phyloP scores from a whole-genome alignment of 768 basidiomycete genomes.

The Hortiboletus flavorubellus region DNA sequence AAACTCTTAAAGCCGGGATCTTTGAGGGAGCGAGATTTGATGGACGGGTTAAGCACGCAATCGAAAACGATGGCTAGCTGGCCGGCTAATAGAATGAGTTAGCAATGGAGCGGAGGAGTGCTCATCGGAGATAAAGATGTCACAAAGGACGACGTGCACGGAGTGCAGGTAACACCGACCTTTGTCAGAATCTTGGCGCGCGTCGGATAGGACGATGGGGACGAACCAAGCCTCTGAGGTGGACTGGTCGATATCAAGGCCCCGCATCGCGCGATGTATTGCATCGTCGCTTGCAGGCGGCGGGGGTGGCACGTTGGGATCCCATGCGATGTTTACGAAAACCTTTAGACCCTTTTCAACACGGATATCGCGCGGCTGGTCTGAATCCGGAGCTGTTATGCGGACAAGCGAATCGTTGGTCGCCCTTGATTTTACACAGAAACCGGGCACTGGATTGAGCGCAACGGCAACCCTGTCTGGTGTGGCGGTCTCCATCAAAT shows the following conservation, averaged over 20 bases:
- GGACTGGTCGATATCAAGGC: constrained; percentile 40
- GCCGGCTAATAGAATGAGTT: constrained; percentile 47
- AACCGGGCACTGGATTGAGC: constrained; percentile 62
- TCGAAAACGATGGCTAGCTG: constrained; percentile 71
- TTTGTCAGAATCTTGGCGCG: constrained; percentile 64
- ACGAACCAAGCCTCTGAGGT: constrained; percentile 53
- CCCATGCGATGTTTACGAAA: constrained; percentile 76
- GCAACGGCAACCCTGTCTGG: constrained; percentile 22
- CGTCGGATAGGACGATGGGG: constrained; percentile 69
- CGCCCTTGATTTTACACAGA: constrained; percentile 63
- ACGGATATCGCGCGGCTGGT: neutral
- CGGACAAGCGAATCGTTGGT: constrained; percentile 36
- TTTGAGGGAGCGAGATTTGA: constrained; percentile 57
- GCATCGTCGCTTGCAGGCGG: constrained; percentile 56
- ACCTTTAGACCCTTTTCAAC: constrained; percentile 55
- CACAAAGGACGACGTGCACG: constrained; percentile 11
- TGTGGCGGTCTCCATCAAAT: constrained; percentile 18
- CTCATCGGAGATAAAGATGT: constrained; percentile 15
- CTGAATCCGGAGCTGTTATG: constrained; percentile 5
- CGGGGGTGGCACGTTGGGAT: constrained; percentile 63
- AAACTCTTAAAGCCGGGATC: constrained; percentile 68
- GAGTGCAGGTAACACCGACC: constrained; percentile 38
- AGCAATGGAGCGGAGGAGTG: neutral
- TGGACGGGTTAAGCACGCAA: constrained; percentile 56
- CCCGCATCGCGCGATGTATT: constrained; percentile 56